These are phyloP conservation scores for Mycena rebaudengoi DNA, from an alignment of 768 basidiomycete species.

Conservation along the genomic window DNA sequence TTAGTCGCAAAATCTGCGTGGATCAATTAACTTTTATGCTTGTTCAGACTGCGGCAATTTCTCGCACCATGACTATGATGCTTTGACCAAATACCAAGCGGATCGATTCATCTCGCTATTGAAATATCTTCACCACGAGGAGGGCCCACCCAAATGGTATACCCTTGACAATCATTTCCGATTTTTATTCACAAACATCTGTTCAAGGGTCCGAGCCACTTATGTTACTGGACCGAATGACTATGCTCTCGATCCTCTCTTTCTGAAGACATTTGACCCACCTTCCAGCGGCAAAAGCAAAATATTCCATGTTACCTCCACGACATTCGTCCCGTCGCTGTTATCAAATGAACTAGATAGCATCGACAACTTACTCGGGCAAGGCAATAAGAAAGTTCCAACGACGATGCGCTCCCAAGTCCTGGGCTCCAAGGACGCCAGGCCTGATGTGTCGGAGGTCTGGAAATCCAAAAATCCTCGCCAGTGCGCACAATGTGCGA, in stretches of 20 bases:
- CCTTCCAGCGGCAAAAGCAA: background rate
- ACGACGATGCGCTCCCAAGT: slow-evolving; percentile 27
- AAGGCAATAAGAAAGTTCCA: slow-evolving; percentile 10
- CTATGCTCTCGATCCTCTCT: slow-evolving; percentile 16
- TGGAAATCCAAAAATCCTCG: slow-evolving; percentile 30
- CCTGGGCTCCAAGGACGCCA: slow-evolving; percentile 25
- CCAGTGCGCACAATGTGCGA: slow-evolving; percentile 31
- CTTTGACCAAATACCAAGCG: slow-evolving; percentile 41
- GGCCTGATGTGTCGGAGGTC: slow-evolving; percentile 21
- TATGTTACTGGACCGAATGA: slow-evolving; percentile 32
- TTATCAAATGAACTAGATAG: slow-evolving; percentile 35
- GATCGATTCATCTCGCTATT: slow-evolving; percentile 41
- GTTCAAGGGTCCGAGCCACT: slow-evolving; percentile 30
- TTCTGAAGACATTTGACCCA: slow-evolving; percentile 14
- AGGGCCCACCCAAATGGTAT: slow-evolving; percentile 21
- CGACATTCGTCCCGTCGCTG: slow-evolving; percentile 35
- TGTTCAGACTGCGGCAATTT: slow-evolving; percentile 36
- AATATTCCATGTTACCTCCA: slow-evolving; percentile 32
- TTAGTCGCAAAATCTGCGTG: background rate
- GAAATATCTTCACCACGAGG: slow-evolving; percentile 35
- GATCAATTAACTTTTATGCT: background rate
- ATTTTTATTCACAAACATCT: too few species aligned
- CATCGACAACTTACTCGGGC: slow-evolving; percentile 35
- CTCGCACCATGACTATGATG: slow-evolving; percentile 41
- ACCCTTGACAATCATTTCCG: background rate